Conservation (phyloP, 1,284 basidiomycete species). For the Athelia psychrophila region DNA sequence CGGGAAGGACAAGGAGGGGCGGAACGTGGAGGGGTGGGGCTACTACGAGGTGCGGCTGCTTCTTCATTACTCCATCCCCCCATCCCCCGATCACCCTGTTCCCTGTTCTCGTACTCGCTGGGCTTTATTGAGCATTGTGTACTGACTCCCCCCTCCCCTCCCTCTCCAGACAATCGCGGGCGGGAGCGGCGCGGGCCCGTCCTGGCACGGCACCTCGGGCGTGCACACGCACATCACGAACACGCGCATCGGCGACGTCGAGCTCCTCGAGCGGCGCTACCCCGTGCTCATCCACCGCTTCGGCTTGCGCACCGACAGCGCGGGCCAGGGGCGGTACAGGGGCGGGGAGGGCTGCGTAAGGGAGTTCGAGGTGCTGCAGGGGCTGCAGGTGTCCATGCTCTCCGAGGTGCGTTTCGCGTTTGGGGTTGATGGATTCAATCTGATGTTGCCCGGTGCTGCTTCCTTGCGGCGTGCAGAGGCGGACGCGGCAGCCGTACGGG, state of each 20-base stretch:
- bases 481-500: conserved; percentile 90
- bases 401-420: conserved; percentile 56
- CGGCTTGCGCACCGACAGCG: conserved; percentile 74
- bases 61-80: too few species aligned
- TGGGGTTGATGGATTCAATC: too few species aligned
- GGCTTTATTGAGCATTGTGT: conserved; percentile 3
- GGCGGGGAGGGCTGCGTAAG: conserved; percentile 90
- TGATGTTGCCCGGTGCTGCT: too few species aligned
- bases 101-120: conserved; percentile 1
- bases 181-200: conserved; percentile 88
- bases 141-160: too few species aligned
- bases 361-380: conserved; percentile 86
- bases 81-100: too few species aligned
- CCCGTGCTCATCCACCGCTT: conserved; percentile 87
- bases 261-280: conserved; percentile 89
- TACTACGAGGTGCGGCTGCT: conserved; percentile 76
- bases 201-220: conserved; percentile 88
- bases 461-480: conserved; percentile 61
- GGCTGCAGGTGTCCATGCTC: conserved; percentile 84
- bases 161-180: conserved; percentile 80
- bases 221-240: conserved; percentile 94
- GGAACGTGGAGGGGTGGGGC: conserved; percentile 82
- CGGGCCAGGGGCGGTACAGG: conserved; percentile 73
- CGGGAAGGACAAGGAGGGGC: conserved; percentile 82
- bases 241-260: conserved; percentile 90